Evolutionary conservation across 1,284 basidiomycete genomes (phyloP), one percentile per base, ranked within the genome.

Genomic region (Ceratobasidium sp.): DNA sequence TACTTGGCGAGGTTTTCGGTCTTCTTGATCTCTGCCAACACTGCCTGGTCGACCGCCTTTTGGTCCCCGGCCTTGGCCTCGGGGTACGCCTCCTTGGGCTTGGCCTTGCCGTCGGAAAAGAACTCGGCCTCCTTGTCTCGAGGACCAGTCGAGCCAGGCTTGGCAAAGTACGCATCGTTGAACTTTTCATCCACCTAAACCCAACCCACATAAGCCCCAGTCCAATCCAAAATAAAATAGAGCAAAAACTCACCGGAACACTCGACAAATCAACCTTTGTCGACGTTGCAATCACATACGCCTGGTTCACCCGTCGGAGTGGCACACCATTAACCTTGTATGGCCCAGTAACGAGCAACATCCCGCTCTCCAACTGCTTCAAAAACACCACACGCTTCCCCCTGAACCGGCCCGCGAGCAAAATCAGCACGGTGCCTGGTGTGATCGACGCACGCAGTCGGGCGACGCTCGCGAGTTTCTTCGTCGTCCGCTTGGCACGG

Each of bases 281-380:
- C 77, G 96, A 96, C 77, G 98, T 99, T 77, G 97, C 95, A 81
- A 99, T 98, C 77, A 98, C 96, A 84, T 99, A 99, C 75, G 98
- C 96, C 88, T 98, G 97, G 88, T 97, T 98, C 78, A 99, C 96
- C 83, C 98, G 90, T 83, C 97, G 90, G 82, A 99, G 88, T 80
- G 98, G 98, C 58, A 99, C 98, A 84, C 98, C 98, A 86, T 99
- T 99, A 83, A 99, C 82, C 90, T 97, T 98, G 91, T 91, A 98
- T 74, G 98, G 98, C 76, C 98, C 98, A 66, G 96, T 97, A 81
- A 99, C 95, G 84, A 99, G 88, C 80, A 99, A 86, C 80, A 99
- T 86, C 77, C 97, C 97, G 78, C 93, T 95, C 80, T 89, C 89
- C 83, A 99, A 87, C 87, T 98, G 96, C 90, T 98, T 98, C 85